Conservation (phyloP, 2,329 filamentous ascomycete genomes). For the Claviceps africana region DNA sequence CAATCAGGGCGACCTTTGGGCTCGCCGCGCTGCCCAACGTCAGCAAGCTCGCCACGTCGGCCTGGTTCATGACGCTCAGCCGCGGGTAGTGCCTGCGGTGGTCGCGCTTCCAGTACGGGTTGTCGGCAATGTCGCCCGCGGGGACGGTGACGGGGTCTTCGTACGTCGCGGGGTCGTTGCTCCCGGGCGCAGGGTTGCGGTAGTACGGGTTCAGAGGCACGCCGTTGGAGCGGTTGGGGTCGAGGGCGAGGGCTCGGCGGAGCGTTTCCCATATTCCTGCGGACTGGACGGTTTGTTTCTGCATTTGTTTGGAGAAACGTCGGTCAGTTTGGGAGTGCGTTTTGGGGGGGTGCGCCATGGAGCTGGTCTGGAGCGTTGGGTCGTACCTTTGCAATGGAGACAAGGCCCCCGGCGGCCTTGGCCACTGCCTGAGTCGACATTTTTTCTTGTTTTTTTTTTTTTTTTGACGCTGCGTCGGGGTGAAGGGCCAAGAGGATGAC, state of each 20-base stretch:
- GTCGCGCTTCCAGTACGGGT: slow-evolving; percentile 73
- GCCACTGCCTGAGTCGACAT: slow-evolving; percentile 47
- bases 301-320: too few relatives aligned
- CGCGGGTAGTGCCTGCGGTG: slow-evolving; percentile 67
- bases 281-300: slow-evolving; percentile 97
- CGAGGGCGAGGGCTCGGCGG: slow-evolving; percentile 65
- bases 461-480: slow-evolving; percentile 28
- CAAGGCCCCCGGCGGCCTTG: slow-evolving; percentile 39
- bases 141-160: slow-evolving; percentile 44
- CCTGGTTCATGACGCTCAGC: slow-evolving; percentile 67
- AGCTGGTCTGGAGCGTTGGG: not conserved
- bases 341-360: not conserved
- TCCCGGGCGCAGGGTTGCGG: slow-evolving; percentile 58
- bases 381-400: slow-evolving; percentile 45
- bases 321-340: too few relatives aligned
- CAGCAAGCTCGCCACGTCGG: slow-evolving; percentile 73
- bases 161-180: slow-evolving; percentile 24
- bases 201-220: slow-evolving; percentile 85
- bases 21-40: slow-evolving; percentile 66
- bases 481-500: not conserved
- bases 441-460: too few relatives aligned
- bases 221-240: slow-evolving; percentile 79
- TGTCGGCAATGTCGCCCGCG: slow-evolving; percentile 29
- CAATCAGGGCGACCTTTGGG: slow-evolving; percentile 72
- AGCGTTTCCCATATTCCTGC: slow-evolving; percentile 76